A percentile compares a stretch with the other conserved stretches of the same genome.
Evolutionary conservation across 2,329 filamentous ascomycete species (phyloP).

Genomic region (Chrysoporthe cubensis): DNA sequence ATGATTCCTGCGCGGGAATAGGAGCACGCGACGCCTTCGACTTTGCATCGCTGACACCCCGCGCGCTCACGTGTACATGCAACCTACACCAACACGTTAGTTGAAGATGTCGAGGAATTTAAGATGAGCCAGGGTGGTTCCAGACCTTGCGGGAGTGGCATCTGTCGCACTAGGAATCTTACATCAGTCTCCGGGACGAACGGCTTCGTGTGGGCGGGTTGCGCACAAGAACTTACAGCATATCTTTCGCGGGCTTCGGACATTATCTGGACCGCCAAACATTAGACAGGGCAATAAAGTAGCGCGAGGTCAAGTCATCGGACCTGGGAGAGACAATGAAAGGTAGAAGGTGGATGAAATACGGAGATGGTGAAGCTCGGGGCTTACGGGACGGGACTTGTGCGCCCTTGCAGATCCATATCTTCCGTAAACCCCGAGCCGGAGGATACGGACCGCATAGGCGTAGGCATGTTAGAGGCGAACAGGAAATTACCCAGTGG

Average conservation of each 20-base stretch:
- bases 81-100: background rate
- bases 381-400: slow-evolving; percentile 1
- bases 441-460: background rate
- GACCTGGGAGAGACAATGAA: background rate
- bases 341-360: background rate
- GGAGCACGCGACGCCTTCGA: slow-evolving; percentile 3
- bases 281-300: background rate
- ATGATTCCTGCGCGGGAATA: slow-evolving; percentile 12
- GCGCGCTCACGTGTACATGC: slow-evolving; percentile 13
- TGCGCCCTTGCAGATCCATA: background rate
- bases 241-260: slow-evolving; percentile 10
- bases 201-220: background rate
- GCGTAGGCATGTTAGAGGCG: background rate
- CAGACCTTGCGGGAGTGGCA: slow-evolving; percentile 12
- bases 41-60: slow-evolving; percentile 14
- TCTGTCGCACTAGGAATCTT: background rate
- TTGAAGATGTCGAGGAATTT: background rate
- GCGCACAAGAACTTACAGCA: slow-evolving; percentile 1
- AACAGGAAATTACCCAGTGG: background rate
- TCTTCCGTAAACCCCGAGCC: slow-evolving; percentile 5
- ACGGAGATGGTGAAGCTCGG: slow-evolving; percentile 1
- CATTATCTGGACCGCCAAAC: background rate
- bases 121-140: too few relatives aligned
- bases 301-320: too few relatives aligned
- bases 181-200: background rate